Evolutionary conservation across 768 basidiomycete genomes (phyloP).

Genomic region (Dacryopinax spathularia): DNA sequence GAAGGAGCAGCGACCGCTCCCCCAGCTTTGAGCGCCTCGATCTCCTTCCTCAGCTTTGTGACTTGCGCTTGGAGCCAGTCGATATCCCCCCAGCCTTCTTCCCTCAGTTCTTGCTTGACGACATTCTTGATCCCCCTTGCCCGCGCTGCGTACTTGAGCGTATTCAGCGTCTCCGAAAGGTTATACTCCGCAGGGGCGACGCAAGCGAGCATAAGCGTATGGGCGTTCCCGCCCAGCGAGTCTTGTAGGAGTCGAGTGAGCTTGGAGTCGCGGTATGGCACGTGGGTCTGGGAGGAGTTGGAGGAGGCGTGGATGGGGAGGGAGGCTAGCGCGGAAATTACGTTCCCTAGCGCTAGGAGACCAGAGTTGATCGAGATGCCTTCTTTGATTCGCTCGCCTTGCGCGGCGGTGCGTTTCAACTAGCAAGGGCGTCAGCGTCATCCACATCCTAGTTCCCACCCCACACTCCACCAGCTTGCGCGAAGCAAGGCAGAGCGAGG

Average conservation of each 20-base stretch:
- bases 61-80: conserved; percentile 90
- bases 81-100: conserved; percentile 97
- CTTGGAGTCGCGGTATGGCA: conserved; percentile 97
- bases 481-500: too few relatives aligned
- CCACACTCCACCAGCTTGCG: too few relatives aligned
- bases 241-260: conserved; percentile 92
- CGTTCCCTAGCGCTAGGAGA: conserved; percentile 89
- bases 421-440: conserved; percentile 24
- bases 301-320: conserved; percentile 20
- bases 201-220: conserved; percentile 98
- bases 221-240: conserved; percentile 91
- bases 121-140: conserved; percentile 95
- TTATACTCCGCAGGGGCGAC: conserved; percentile 95
- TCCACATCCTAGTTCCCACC: too few relatives aligned
- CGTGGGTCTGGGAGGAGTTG: conserved; percentile 53
- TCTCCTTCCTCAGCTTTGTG: conserved; percentile 68
- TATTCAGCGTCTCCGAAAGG: conserved; percentile 82
- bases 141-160: conserved; percentile 92
- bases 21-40: conserved; percentile 66
- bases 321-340: conserved; percentile 89
- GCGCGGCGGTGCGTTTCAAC: conserved; percentile 92
- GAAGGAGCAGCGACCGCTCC: conserved; percentile 21
- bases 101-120: conserved; percentile 80
- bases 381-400: conserved; percentile 92
- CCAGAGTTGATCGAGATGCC: conserved; percentile 99